phyloP scores from a whole-genome alignment of 2,329 filamentous ascomycete species.

The Ambrosiella beaveri region DNA sequence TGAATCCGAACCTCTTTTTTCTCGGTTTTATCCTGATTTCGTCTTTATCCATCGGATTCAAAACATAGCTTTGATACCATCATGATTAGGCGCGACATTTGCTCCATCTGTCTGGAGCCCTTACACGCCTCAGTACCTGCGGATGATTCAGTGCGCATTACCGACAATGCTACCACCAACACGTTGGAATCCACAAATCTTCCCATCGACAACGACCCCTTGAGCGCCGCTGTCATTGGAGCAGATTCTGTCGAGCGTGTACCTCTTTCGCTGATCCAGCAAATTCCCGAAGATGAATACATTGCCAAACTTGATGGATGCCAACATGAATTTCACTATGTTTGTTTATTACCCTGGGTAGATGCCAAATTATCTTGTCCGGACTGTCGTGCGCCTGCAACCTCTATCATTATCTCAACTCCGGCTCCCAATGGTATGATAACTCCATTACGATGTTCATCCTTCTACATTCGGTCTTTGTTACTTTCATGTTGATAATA shows the following conservation, averaged over 20 bases:
- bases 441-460: background rate
- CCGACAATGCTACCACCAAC: background rate
- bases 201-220: background rate
- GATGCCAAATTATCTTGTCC: slow-evolving; percentile 95
- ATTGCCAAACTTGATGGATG: slow-evolving; percentile 51
- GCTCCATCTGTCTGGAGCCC: slow-evolving; percentile 7
- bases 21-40: too few relatives aligned
- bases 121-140: background rate
- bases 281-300: slow-evolving; percentile 11
- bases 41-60: background rate
- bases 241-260: background rate
- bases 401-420: slow-evolving; percentile 56
- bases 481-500: background rate
- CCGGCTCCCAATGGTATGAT: slow-evolving; percentile 53
- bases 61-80: background rate
- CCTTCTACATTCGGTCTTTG: background rate
- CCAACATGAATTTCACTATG: slow-evolving; percentile 81
- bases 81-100: slow-evolving; percentile 3
- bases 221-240: background rate
- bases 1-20: too few relatives aligned
- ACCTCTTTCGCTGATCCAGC: background rate
- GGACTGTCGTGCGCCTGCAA: slow-evolving; percentile 85
- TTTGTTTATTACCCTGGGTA: slow-evolving; percentile 85
- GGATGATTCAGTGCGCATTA: slow-evolving; percentile 10
- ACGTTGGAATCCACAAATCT: background rate